A percentile compares a stretch with the other conserved stretches of the same genome.
These are phyloP conservation scores for Eutrema salsugineum DNA, from an alignment of 441 rosid genomes.

Conservation along the genomic window DNA sequence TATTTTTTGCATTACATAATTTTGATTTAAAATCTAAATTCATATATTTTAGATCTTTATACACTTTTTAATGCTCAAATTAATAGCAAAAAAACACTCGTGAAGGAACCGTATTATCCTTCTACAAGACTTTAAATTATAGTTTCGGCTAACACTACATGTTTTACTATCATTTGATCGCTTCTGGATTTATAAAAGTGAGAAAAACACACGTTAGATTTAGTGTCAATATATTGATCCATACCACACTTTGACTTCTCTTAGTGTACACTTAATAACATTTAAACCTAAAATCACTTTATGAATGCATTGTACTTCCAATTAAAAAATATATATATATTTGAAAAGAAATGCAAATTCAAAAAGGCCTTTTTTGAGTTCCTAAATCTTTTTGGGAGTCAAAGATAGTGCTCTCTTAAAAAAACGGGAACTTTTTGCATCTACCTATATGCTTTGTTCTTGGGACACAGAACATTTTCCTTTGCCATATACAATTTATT, in stretches of 20 bases:
- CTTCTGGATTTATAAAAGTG: not conserved
- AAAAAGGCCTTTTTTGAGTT: constrained; percentile 35
- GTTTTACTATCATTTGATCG: not conserved
- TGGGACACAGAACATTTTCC: constrained; percentile 35
- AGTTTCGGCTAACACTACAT: not conserved
- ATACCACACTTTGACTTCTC: constrained; percentile 20
- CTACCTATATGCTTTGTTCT: constrained; percentile 35
- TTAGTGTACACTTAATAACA: not conserved
- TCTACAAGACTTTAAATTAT: not conserved
- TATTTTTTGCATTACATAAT: too few relatives aligned
- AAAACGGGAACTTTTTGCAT: constrained; percentile 26
- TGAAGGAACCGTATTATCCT: not conserved
- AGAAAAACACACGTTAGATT: not conserved
- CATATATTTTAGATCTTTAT: not conserved
- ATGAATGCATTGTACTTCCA: not conserved
- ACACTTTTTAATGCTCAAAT: not conserved
- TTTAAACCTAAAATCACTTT: constrained; percentile 10
- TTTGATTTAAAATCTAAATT: too few relatives aligned
- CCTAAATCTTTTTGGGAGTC: constrained; percentile 41
- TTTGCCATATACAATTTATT: constrained; percentile 30
- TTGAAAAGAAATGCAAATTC: constrained; percentile 14
- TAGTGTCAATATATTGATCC: not conserved
- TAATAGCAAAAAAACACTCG: not conserved
- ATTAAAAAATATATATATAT: not conserved
- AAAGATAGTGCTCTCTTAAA: constrained; percentile 22